Evolutionary conservation across 306 rosid species (phyloP), one percentile per base, ranked within the genome.

Genomic region (Fagus crenata): DNA sequence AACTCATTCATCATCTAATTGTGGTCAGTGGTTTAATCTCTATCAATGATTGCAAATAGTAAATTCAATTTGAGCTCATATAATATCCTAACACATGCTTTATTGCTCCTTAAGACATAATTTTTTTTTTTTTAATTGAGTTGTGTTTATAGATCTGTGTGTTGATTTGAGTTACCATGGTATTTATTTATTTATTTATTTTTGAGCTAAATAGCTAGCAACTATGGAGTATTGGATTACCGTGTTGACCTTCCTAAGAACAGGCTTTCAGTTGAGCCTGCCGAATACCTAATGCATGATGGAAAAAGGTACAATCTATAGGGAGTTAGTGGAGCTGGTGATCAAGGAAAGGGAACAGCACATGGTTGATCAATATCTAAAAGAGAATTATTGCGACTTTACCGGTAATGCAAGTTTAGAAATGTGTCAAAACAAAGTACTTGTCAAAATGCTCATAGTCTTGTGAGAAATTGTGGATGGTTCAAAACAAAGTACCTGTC

Each of bases 291-390:
- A 46, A 56, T 37, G 68, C 72, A 65, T 67, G 67, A 72, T 35
- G 12, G 41, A n/a, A 67, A 35, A 31, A 40, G 56, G 75, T 8
- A 12, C 6, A 15, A 15, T 4, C 72, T 7, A 28, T 40, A 54
- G 64, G 75, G 6, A 67, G 53, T 37, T 70, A 54, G 83, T 70
- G 85, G 85, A 76, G 68, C 11, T 31, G 64, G 63, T 51, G 28
- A 43, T 77, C 6, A 11, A 31, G 43, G 12, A 64, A 74, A 75
- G 75, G 63, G 51, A 58, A 53, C 73, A 51, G 0, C 71, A 33
- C 75, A 78, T 70, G 75, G 69, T 78, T n/a, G n/a, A n/a, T 69
- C 82, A 58, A 41, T 53, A 61, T 53, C 69, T 55, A 59, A 51
- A 82, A 22, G 73, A 9, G 60, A 75, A 53, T 75, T 12, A 81